These are phyloP conservation scores for Ascochyta koolunga DNA, from an alignment of 2,329 filamentous ascomycete species.

Conservation along the genomic window DNA sequence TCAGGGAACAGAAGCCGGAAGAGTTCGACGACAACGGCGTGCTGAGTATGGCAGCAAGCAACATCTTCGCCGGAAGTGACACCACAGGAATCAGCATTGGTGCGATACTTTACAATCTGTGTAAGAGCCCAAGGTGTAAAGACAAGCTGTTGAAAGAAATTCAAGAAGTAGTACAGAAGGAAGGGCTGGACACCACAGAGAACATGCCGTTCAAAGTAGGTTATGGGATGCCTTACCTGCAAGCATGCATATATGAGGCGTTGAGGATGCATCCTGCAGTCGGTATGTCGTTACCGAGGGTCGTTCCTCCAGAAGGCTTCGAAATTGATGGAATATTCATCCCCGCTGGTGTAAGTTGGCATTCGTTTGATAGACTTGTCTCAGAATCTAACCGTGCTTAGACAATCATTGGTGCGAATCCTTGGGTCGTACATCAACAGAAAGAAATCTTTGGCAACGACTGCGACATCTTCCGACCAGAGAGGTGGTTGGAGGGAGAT, in stretches of 20 bases:
- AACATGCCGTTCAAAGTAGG: conserved; percentile 21
- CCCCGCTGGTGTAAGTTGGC: conserved; percentile 16
- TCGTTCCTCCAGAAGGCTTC: conserved; percentile 23
- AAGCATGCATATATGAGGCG: conserved; percentile 30
- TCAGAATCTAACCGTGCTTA: background rate
- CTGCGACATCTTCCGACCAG: conserved; percentile 21
- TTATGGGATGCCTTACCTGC: conserved; percentile 29
- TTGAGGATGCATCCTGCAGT: conserved; percentile 30
- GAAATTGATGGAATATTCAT: conserved; percentile 18
- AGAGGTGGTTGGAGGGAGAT: conserved; percentile 21
- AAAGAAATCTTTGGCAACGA: conserved; percentile 22
- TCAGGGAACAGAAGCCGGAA: conserved; percentile 44
- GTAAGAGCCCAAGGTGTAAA: conserved; percentile 22
- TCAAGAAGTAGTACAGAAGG: conserved; percentile 8
- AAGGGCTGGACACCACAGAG: background rate
- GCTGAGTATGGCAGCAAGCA: conserved; percentile 45
- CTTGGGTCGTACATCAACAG: conserved; percentile 25
- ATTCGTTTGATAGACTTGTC: too few species aligned
- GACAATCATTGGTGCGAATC: conserved; percentile 20
- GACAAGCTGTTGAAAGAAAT: conserved; percentile 25
- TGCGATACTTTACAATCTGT: conserved; percentile 28
- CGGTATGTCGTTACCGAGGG: conserved; percentile 23
- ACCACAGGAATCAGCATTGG: conserved; percentile 50
- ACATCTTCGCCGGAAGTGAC: conserved; percentile 51
- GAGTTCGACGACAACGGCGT: conserved; percentile 47